Base-by-base conservation (phyloP, 768 basidiomycete species). In the Termitomyces sp. region DNA sequence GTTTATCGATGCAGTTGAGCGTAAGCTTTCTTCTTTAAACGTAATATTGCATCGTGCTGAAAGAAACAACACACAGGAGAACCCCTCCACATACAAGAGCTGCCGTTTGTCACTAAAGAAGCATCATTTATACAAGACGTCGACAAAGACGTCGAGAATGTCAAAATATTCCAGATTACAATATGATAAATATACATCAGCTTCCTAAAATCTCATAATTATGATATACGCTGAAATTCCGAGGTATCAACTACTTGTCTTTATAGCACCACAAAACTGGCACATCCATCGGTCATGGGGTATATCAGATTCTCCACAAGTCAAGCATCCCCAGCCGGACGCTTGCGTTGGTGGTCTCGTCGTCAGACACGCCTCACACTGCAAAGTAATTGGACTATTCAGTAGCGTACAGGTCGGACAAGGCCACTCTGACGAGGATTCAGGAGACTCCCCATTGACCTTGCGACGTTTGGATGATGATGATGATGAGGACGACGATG, bases 271-370 rank as follows among this genome's bases (percentile, higher is more conserved):
- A 67, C 92, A 94, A 55, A 77, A 79, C 16, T 71, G 70, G 73
- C 93, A 94, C 49, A 84, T 86, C 90, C 88, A 94, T 59, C 84
- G 79, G 22, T 84, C 78, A 60, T 81, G 79, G 2, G 80, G 78
- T 68, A 85, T 87, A 26, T 79, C 83, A 35, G 66, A 68, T 67
- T 87, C 82, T 24, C 84, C 83, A 60, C 90, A 94, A 22, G 75
- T 71, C 11, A 74, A 67, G 66, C 90, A 93, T 22, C 74, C 73
- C 90, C 91, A 94, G 3, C 80, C 82, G 41, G 67, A 68, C 46
- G 63, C 59, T 6, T 58, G 62, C 55, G 68, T 65, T 6, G 57
- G 41, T 11, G 76, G 74, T 41, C 70, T 71, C 24, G 52, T 66
- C 44, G 66, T 73, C 63, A 51, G 59, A 62, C 92, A 93, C 5